These are phyloP conservation scores for Pseudoturritis turrita DNA, from an alignment of 345 rosid species.

Conservation along the genomic window DNA sequence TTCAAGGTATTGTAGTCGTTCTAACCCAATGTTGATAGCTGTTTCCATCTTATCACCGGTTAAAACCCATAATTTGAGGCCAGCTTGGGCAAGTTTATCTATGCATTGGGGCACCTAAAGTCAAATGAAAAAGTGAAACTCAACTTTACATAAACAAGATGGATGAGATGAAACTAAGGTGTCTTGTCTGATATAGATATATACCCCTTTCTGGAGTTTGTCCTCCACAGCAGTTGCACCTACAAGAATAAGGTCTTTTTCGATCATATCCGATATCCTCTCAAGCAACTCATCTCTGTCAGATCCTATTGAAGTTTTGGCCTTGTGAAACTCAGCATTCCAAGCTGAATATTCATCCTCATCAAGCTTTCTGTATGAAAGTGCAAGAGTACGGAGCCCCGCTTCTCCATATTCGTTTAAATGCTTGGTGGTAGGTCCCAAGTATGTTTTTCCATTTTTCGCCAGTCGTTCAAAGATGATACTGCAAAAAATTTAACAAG, in stretches of 20 bases:
- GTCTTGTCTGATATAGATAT: slow-evolving; percentile 1
- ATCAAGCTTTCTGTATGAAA: slow-evolving; percentile 71
- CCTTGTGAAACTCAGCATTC: slow-evolving; percentile 78
- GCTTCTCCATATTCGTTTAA: slow-evolving; percentile 95
- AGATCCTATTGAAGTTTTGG: slow-evolving; percentile 68
- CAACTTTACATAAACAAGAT: slow-evolving; percentile 23
- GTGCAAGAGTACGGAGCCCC: slow-evolving; percentile 84
- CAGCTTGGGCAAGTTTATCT: slow-evolving; percentile 97
- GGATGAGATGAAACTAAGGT: background rate
- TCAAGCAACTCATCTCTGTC: slow-evolving; percentile 82
- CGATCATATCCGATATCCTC: slow-evolving; percentile 73
- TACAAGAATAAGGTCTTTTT: slow-evolving; percentile 79
- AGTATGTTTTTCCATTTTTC: slow-evolving; percentile 60
- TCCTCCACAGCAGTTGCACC: slow-evolving; percentile 99
- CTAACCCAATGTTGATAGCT: slow-evolving; percentile 96
- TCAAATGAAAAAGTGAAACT: slow-evolving; percentile 18
- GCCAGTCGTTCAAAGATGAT: slow-evolving; percentile 86
- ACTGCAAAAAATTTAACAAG: slow-evolving; percentile 38
- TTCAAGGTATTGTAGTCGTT: slow-evolving; percentile 6
- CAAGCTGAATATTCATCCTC: slow-evolving; percentile 72
- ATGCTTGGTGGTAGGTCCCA: slow-evolving; percentile 66
- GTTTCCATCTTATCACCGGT: slow-evolving; percentile 99
- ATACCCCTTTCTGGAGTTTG: slow-evolving; percentile 94
- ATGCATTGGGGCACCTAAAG: slow-evolving; percentile 92
- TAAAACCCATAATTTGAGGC: slow-evolving; percentile 94